Base-by-base conservation (phyloP, 129 eudicot genomes). In the Artemisia annua region DNA sequence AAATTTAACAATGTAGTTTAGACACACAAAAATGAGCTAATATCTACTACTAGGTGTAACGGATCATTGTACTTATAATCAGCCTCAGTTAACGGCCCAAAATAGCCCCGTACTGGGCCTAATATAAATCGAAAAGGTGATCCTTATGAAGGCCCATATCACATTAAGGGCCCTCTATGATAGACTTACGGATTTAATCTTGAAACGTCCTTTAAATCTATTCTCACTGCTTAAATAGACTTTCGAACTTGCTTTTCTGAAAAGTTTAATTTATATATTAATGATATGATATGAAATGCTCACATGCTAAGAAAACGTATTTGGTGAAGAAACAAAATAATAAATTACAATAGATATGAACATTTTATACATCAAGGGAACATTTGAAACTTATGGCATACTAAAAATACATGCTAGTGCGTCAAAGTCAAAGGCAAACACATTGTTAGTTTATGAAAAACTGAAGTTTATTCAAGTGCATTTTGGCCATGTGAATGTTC, bases 381-480 rank as follows among this genome's bases (percentile, higher is more conserved):
- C 30, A 26, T 26, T 26, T 26, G 30, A 28, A 28, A 28, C 32
- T 28, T 28, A 28, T 28, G 32, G 5, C 32, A 28, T 28, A 28
- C 32, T 28, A 28, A 28, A 28, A 28, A 28, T 28, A 28, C 32
- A 26, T 26, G 30, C 30, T 26, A 26, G 26, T 24, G 26, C 26
- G 26, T 24, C 26, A 24, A n/a, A n/a, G n/a, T n/a, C n/a, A n/a
- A n/a, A n/a, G n/a, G n/a, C n/a, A n/a, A 24, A 24, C 2, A 24
- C 26, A 24, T 24, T 24, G 1, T 24, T 24, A 24, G 30, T 26
- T 26, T 3, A 26, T 26, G 18, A 70, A 70, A 70, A 54, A 35
- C 17, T 55, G 65, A 19, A 55, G 75, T 70, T 53, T 35, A 70
- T n/a, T 70, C 35, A 30, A 70, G 52, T 32, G 75, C 66, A 55